These are phyloP conservation scores for Tympanopsis confertula DNA, from an alignment of 2,329 filamentous ascomycete genomes.

Conservation along the genomic window DNA sequence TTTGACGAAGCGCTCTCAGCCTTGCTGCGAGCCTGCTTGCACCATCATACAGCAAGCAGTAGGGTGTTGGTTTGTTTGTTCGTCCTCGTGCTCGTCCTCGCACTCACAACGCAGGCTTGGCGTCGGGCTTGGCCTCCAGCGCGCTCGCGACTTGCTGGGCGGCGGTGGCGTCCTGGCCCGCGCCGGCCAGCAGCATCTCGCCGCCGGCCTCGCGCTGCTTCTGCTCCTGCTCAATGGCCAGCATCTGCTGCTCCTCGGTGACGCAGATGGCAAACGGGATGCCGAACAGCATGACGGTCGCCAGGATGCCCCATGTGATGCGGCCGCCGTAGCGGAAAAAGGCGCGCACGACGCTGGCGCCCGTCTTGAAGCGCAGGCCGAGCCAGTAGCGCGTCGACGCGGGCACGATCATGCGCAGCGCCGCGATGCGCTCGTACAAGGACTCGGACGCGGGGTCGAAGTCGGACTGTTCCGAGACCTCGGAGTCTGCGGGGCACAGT, in stretches of 20 bases:
- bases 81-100: too few relatives aligned
- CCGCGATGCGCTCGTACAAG: constrained; percentile 58
- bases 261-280: background rate
- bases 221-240: background rate
- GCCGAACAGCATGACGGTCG: background rate
- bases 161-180: background rate
- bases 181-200: background rate
- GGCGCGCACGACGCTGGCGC: background rate
- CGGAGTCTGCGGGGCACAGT: constrained; percentile 45
- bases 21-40: too few relatives aligned
- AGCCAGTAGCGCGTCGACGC: constrained; percentile 61
- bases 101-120: background rate
- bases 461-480: constrained; percentile 73
- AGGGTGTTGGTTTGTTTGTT: too few relatives aligned
- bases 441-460: constrained; percentile 47
- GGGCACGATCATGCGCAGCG: constrained; percentile 66
- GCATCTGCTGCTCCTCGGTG: background rate
- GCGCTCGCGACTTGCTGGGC: background rate
- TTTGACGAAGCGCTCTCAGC: too few relatives aligned
- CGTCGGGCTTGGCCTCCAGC: background rate
- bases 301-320: background rate
- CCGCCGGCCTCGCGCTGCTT: background rate
- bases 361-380: constrained; percentile 5
- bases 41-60: too few relatives aligned
- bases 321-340: background rate